Evolutionary conservation across 495 filamentous ascomycete species (phyloP).

Genomic region (Oleoguttula mirabilis): DNA sequence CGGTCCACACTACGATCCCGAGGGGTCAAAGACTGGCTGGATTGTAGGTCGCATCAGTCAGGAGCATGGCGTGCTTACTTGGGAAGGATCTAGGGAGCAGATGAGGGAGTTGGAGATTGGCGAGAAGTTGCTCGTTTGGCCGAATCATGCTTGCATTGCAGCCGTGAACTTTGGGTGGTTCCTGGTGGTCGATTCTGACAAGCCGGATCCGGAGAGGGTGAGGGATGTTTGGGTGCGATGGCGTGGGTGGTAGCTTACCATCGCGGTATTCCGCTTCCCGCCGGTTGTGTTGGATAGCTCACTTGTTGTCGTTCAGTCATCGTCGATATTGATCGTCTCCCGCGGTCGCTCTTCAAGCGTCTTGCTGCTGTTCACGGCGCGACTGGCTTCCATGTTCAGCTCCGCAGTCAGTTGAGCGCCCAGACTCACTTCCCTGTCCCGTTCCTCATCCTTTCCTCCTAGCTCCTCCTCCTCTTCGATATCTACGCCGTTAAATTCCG

Average conservation of each 20-base stretch:
- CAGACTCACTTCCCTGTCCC: slow-evolving; percentile 7
- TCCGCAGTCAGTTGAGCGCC: slow-evolving; percentile 11
- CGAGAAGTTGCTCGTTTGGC: slow-evolving; percentile 58
- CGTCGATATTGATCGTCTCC: neutral
- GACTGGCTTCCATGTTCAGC: slow-evolving; percentile 12
- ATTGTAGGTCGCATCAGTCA: slow-evolving; percentile 32
- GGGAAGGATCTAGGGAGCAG: slow-evolving; percentile 36
- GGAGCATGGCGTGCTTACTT: slow-evolving; percentile 32
- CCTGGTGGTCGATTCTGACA: slow-evolving; percentile 55
- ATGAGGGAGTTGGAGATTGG: slow-evolving; percentile 48
- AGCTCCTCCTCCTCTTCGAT: neutral
- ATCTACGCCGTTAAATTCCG: slow-evolving; percentile 1
- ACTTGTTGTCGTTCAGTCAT: too few species aligned
- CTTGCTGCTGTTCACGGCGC: neutral
- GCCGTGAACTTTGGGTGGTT: slow-evolving; percentile 64
- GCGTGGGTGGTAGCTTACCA: slow-evolving; percentile 35
- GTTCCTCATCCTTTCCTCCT: neutral
- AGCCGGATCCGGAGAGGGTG: slow-evolving; percentile 36
- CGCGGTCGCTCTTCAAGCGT: neutral
- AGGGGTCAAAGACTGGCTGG: slow-evolving; percentile 28
- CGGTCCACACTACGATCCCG: slow-evolving; percentile 22
- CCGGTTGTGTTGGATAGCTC: too few species aligned
- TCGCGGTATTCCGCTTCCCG: too few species aligned
- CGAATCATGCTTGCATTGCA: slow-evolving; percentile 77
- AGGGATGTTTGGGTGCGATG: slow-evolving; percentile 32